These are phyloP conservation scores for Oryza punctata DNA, from an alignment of 176 grass and related monocot genomes.

Conservation along the genomic window DNA sequence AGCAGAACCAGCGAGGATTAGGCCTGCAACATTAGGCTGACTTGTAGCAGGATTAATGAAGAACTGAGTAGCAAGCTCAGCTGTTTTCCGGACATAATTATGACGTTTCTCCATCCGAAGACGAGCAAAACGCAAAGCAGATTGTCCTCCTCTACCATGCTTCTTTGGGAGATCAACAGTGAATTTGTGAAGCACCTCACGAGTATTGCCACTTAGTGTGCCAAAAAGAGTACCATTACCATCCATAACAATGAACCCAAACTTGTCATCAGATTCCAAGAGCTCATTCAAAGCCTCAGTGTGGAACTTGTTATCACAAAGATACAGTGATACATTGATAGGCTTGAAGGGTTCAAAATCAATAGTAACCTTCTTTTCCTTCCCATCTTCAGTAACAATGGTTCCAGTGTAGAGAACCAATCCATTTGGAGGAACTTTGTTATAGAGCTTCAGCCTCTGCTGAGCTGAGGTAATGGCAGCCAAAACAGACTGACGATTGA, in stretches of 20 bases:
- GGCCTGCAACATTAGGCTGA: slow-evolving; percentile 57
- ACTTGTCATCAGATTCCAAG: slow-evolving; percentile 62
- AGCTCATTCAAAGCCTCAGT: slow-evolving; percentile 58
- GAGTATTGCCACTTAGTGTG: slow-evolving; percentile 58
- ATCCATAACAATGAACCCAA: slow-evolving; percentile 63
- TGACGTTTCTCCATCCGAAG: slow-evolving; percentile 62
- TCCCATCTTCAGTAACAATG: slow-evolving; percentile 60
- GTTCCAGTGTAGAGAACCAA: slow-evolving; percentile 67
- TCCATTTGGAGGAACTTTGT: slow-evolving; percentile 58
- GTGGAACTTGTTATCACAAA: slow-evolving; percentile 63
- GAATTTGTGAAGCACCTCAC: slow-evolving; percentile 60
- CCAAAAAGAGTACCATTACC: slow-evolving; percentile 65
- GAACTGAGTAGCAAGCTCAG: slow-evolving; percentile 60
- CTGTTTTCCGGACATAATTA: slow-evolving; percentile 56
- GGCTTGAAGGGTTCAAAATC: slow-evolving; percentile 67
- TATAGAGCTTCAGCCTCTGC: slow-evolving; percentile 63
- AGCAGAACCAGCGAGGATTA: slow-evolving; percentile 60
- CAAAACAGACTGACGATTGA: slow-evolving; percentile 59
- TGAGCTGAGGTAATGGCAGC: slow-evolving; percentile 58
- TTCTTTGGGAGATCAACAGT: slow-evolving; percentile 63
- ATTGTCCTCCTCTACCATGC: slow-evolving; percentile 60
- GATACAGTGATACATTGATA: slow-evolving; percentile 54
- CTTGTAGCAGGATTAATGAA: slow-evolving; percentile 57
- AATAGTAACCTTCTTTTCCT: slow-evolving; percentile 63
- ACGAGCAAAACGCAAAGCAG: slow-evolving; percentile 59